A percentile compares a stretch with the other conserved stretches of the same genome.
phyloP scores from a whole-genome alignment of 306 rosid genomes.

The Casuarina equisetifolia region DNA sequence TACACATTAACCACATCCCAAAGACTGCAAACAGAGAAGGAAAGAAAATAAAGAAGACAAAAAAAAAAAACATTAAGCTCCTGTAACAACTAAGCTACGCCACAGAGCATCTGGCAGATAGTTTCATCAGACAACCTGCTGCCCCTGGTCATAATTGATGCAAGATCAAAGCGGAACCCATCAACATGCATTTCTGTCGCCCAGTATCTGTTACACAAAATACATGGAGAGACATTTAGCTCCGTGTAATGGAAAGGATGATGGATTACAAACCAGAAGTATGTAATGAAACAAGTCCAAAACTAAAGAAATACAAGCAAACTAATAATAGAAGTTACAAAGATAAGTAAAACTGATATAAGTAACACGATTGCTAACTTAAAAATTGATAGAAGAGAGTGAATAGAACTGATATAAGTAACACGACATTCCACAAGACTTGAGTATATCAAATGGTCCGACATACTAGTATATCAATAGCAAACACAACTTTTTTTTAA shows the following conservation, averaged over 20 bases:
- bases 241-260: constrained; percentile 19
- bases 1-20: constrained; percentile 77
- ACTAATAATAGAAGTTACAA: constrained; percentile 4
- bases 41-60: constrained; percentile 33
- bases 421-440: not conserved
- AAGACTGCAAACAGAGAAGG: constrained; percentile 56
- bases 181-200: constrained; percentile 94
- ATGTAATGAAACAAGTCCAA: constrained; percentile 12
- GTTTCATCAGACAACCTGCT: constrained; percentile 65
- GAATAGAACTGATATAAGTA: not conserved
- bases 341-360: not conserved
- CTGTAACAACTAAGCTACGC: constrained; percentile 19
- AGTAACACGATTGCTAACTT: not conserved
- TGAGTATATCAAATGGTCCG: not conserved
- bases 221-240: constrained; percentile 30
- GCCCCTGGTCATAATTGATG: constrained; percentile 90
- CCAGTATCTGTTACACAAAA: constrained; percentile 74
- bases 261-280: constrained; percentile 11
- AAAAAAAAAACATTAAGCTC: constrained; percentile 19
- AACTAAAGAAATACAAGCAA: constrained; percentile 15
- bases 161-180: constrained; percentile 99
- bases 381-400: not conserved
- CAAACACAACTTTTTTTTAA: not conserved
- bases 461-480: no score
- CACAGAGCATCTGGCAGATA: constrained; percentile 9